Conservation (phyloP, 1,284 basidiomycete species). For the Ceratobasidium papillatum region DNA sequence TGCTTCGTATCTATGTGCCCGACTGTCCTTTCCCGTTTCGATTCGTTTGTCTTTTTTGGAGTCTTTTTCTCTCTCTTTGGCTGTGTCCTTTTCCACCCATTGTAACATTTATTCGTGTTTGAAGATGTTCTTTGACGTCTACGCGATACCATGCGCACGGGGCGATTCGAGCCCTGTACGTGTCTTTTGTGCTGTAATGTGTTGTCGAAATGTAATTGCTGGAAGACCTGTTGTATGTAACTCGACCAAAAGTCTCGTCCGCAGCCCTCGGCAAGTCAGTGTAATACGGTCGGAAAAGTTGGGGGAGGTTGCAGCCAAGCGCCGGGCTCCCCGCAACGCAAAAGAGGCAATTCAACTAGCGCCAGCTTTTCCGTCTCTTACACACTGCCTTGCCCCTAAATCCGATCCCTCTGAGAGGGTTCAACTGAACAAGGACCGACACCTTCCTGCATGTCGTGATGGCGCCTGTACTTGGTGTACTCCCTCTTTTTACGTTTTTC, state of each 20-base stretch:
- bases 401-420: conserved; percentile 31
- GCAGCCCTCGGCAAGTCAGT: neutral
- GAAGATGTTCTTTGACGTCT: conserved; percentile 28
- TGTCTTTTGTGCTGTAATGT: conserved; percentile 19
- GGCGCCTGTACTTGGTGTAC: neutral
- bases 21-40: conserved; percentile 35
- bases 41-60: conserved; percentile 39
- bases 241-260: neutral
- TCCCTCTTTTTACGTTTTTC: conserved; percentile 1
- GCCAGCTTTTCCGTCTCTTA: neutral
- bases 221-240: conserved; percentile 27
- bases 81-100: conserved; percentile 11
- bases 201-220: conserved; percentile 39
- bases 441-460: conserved; percentile 37
- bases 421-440: conserved; percentile 33
- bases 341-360: neutral
- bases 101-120: conserved; percentile 34
- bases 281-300: no score
- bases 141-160: conserved; percentile 15
- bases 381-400: conserved; percentile 6
- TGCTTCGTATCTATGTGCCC: conserved; percentile 12
- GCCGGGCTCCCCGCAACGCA: neutral
- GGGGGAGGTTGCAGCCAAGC: neutral
- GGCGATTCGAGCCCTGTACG: neutral
- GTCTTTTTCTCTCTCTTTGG: conserved; percentile 32